Percentiles rank a stretch among this genome's conserved stretches.
phyloP scores from a whole-genome alignment of 441 rosid species.

The Croton laevigatus region DNA sequence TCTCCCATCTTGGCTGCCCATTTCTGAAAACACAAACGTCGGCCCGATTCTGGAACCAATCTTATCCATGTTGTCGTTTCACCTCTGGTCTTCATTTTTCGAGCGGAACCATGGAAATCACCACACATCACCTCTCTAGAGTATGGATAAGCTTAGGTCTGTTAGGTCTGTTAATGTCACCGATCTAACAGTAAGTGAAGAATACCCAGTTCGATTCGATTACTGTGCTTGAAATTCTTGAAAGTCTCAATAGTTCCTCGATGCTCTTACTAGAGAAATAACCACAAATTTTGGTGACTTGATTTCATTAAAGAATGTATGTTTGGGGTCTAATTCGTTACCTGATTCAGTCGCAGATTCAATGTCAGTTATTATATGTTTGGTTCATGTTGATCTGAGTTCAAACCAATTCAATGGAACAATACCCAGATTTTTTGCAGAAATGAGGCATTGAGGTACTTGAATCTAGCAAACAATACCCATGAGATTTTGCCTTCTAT shows the following conservation, averaged over 20 bases:
- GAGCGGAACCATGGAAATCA: too few species aligned
- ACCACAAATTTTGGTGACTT: slow-evolving; percentile 67
- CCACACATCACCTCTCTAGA: slow-evolving; percentile 46
- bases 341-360: slow-evolving; percentile 83
- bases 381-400: slow-evolving; percentile 78
- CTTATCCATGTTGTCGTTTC: too few species aligned
- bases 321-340: slow-evolving; percentile 67
- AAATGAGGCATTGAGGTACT: slow-evolving; percentile 59
- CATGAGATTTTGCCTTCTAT: slow-evolving; percentile 87
- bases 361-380: slow-evolving; percentile 61
- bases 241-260: slow-evolving; percentile 54
- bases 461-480: slow-evolving; percentile 72
- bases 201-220: slow-evolving; percentile 55
- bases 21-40: too few species aligned
- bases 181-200: slow-evolving; percentile 58
- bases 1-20: too few species aligned
- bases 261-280: slow-evolving; percentile 59
- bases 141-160: slow-evolving; percentile 57
- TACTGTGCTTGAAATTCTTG: slow-evolving; percentile 61
- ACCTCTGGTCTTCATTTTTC: too few species aligned
- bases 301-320: slow-evolving; percentile 59
- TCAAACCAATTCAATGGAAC: slow-evolving; percentile 87
- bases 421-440: slow-evolving; percentile 62
- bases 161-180: slow-evolving; percentile 70
- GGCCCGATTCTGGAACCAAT: too few species aligned